Conservation (phyloP, 2,329 filamentous ascomycete genomes). For the Mollisia scopiformis region DNA sequence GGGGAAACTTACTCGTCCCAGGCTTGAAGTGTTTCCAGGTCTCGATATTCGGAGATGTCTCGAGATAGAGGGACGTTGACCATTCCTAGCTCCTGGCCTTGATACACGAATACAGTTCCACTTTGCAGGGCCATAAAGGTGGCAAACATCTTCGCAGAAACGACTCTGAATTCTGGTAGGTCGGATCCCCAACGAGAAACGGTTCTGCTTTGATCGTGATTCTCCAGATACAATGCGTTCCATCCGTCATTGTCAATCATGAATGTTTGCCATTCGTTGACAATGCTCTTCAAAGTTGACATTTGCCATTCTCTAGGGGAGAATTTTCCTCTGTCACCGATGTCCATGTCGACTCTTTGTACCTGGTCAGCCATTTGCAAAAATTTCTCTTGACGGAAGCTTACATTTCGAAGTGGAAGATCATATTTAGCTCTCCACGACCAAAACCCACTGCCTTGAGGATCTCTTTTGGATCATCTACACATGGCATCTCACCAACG, state of each 20-base stretch:
- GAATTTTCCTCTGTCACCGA: constrained; percentile 47
- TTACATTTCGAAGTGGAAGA: constrained; percentile 71
- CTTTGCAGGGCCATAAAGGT: constrained; percentile 51
- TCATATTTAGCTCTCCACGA: constrained; percentile 67
- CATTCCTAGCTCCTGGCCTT: constrained; percentile 64
- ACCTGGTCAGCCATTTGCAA: not conserved
- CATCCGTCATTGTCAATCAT: constrained; percentile 55
- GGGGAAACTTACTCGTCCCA: constrained; percentile 41
- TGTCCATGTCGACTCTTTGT: constrained; percentile 51
- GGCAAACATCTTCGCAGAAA: constrained; percentile 56
- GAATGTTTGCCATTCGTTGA: constrained; percentile 54
- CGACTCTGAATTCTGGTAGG: constrained; percentile 42
- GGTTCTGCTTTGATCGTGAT: constrained; percentile 57
- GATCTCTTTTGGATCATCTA: constrained; percentile 50
- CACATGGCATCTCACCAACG: constrained; percentile 52
- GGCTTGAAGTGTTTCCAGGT: constrained; percentile 61
- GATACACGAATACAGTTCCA: constrained; percentile 61
- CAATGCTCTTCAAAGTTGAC: constrained; percentile 47
- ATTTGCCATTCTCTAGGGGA: constrained; percentile 44
- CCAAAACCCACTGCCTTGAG: constrained; percentile 57
- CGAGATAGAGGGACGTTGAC: constrained; percentile 59
- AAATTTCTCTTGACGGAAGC: constrained; percentile 22
- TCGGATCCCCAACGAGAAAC: constrained; percentile 52
- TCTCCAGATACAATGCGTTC: constrained; percentile 61
- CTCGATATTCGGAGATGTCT: constrained; percentile 68